Conservation (phyloP, 495 filamentous ascomycete species). For the Niebla homalea region DNA sequence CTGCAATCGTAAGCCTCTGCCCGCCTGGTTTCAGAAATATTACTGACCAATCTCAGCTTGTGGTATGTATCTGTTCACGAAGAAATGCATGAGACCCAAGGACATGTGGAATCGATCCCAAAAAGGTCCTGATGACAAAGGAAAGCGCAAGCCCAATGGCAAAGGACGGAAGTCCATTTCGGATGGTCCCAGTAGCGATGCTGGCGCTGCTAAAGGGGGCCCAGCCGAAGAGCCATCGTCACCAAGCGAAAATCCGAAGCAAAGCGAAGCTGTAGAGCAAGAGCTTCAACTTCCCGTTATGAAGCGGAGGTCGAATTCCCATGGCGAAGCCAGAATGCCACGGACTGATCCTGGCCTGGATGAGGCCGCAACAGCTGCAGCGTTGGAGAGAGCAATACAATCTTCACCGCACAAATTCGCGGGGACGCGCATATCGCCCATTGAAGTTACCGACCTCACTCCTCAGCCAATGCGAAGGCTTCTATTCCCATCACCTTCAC, state of each 20-base stretch:
- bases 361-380: constrained; percentile 42
- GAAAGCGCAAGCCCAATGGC: constrained; percentile 27
- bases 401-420: constrained; percentile 56
- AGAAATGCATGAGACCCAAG: constrained; percentile 67
- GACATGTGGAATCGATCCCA: constrained; percentile 65
- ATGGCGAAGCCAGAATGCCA: constrained; percentile 16
- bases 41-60: constrained; percentile 44
- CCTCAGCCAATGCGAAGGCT: constrained; percentile 55
- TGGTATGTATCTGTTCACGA: constrained; percentile 84
- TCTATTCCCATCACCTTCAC: constrained; percentile 49
- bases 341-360: constrained; percentile 19
- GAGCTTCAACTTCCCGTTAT: constrained; percentile 15
- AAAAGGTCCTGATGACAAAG: constrained; percentile 26
- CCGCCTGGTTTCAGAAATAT: neutral
- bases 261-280: constrained; percentile 15
- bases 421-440: constrained; percentile 53
- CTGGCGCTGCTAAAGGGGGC: neutral
- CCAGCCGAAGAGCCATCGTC: constrained; percentile 11
- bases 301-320: constrained; percentile 22
- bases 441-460: constrained; percentile 49
- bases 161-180: constrained; percentile 5
- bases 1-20: constrained; percentile 65
- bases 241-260: constrained; percentile 15
- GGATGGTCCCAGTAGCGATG: neutral
- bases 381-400: constrained; percentile 49